Conservation (phyloP, 768 basidiomycete genomes). For the Clitopilus hobsonii region DNA sequence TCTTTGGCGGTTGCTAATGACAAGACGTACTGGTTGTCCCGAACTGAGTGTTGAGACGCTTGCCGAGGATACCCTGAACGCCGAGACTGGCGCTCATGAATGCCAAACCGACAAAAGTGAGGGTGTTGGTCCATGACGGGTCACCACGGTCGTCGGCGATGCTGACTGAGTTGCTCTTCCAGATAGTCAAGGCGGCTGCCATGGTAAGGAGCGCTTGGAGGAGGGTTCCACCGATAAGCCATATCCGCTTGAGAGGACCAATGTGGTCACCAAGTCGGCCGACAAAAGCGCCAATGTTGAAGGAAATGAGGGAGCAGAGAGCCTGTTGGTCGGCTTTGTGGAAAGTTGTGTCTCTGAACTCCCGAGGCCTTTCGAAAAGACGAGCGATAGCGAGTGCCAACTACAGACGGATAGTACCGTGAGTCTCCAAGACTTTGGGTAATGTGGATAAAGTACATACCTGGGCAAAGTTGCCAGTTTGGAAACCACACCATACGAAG, state of each 20-base stretch:
- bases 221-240: constrained; percentile 70
- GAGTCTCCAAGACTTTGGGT: background rate
- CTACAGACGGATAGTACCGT: constrained; percentile 26
- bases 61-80: constrained; percentile 82
- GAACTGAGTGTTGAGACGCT: constrained; percentile 75
- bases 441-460: constrained; percentile 24
- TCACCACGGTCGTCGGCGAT: constrained; percentile 49
- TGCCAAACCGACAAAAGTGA: constrained; percentile 67
- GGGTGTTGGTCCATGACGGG: constrained; percentile 65
- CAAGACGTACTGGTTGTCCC: constrained; percentile 61
- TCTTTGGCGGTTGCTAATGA: background rate
- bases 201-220: constrained; percentile 75
- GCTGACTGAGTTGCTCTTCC: constrained; percentile 59
- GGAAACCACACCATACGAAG: constrained; percentile 84
- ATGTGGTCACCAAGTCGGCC: constrained; percentile 84
- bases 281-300: constrained; percentile 71
- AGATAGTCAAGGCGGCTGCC: constrained; percentile 64
- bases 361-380: constrained; percentile 53
- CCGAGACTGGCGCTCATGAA: constrained; percentile 83
- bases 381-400: constrained; percentile 77
- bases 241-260: constrained; percentile 66
- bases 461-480: constrained; percentile 75
- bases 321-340: constrained; percentile 84
- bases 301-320: constrained; percentile 71
- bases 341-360: constrained; percentile 54